Percentiles rank a stretch among this genome's conserved stretches.
Evolutionary conservation across 1,284 basidiomycete species (phyloP).

Genomic region (Boletellus dicymbophilus): DNA sequence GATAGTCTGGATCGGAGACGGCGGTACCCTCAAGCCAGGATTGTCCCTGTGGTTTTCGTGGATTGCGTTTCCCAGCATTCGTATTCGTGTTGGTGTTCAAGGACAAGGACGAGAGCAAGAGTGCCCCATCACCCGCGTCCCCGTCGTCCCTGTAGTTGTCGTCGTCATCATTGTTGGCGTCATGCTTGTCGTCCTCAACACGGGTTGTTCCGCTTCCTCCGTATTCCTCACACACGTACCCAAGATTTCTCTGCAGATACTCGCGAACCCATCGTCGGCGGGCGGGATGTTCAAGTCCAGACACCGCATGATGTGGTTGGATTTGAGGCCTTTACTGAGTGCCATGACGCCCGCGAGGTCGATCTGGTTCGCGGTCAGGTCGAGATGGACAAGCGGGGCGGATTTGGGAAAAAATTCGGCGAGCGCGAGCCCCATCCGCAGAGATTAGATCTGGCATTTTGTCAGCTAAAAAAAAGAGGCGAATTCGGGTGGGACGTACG

Average conservation of each 20-base stretch:
- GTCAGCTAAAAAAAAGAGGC: background rate
- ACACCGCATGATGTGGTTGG: conserved; percentile 85
- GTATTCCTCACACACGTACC: conserved; percentile 90
- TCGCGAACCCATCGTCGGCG: conserved; percentile 87
- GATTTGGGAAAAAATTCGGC: conserved; percentile 97
- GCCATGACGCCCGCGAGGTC: conserved; percentile 94
- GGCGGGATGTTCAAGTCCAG: conserved; percentile 93
- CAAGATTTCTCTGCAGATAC: conserved; percentile 77
- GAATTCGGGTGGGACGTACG: conserved; percentile 44
- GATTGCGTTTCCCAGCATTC: no score
- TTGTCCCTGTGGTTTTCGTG: no score
- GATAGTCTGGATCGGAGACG: no score
- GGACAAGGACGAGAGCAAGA: no score
- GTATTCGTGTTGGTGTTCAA: no score
- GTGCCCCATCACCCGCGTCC: no score
- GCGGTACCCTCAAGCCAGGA: no score
- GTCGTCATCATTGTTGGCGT: no score
- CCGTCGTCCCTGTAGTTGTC: no score
- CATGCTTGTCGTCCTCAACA: no score
- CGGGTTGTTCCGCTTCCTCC: conserved; percentile 82
- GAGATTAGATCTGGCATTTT: conserved; percentile 71
- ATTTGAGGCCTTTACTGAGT: conserved; percentile 79
- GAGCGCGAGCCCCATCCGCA: conserved; percentile 90
- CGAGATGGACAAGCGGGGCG: conserved; percentile 84
- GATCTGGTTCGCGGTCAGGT: conserved; percentile 80